phyloP scores from a whole-genome alignment of 225 moss, liverwort and hornwort species.

The Straminergon stramineum region DNA sequence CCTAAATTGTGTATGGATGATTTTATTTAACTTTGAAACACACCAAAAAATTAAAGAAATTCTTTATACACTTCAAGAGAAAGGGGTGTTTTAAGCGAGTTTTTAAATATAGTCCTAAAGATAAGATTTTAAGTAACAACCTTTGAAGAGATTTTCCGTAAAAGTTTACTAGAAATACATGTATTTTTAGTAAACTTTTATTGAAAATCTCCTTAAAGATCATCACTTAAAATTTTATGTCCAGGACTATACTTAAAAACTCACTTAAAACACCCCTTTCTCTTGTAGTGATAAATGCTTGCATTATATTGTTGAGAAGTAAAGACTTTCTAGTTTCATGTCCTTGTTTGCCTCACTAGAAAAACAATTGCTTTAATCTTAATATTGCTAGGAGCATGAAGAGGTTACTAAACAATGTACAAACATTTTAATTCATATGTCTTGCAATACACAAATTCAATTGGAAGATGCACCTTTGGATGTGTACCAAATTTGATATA shows the following conservation, averaged over 20 bases:
- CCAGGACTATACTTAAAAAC: no score
- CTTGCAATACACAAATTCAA: background rate
- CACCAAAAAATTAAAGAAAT: background rate
- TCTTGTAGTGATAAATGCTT: no score
- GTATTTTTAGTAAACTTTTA: no score
- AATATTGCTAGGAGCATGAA: background rate
- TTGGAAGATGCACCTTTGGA: background rate
- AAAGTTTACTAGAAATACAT: no score
- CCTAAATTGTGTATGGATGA: background rate
- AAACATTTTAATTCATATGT: background rate
- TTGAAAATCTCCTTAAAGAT: no score
- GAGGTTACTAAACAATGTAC: background rate
- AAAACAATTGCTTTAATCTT: background rate
- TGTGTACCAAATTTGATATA: background rate
- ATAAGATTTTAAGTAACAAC: no score
- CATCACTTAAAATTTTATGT: no score
- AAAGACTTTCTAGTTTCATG: background rate
- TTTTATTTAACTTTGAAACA: background rate
- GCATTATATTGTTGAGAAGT: background rate
- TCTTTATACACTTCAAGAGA: no score
- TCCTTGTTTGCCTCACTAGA: background rate
- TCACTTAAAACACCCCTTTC: no score
- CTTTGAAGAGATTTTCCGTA: no score
- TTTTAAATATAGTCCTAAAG: no score
- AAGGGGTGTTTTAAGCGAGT: no score